A percentile compares a stretch with the other conserved stretches of the same genome.
These are phyloP conservation scores for Magnusiomyces tetraspermus DNA, from an alignment of 1,139 yeast species.

Conservation along the genomic window DNA sequence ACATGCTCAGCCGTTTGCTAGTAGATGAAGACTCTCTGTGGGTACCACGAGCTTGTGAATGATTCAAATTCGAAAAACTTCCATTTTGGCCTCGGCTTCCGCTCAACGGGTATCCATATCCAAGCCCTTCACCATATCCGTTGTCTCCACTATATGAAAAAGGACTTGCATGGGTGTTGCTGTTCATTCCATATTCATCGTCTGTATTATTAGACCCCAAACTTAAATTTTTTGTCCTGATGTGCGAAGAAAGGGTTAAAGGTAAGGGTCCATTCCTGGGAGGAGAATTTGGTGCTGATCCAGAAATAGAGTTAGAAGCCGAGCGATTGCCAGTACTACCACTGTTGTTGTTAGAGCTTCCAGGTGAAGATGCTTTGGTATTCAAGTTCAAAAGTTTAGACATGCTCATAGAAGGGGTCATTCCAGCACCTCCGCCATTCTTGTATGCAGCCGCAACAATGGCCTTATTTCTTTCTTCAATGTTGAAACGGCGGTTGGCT, in stretches of 20 bases:
- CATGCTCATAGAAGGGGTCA: not conserved
- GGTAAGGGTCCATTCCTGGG: slow-evolving; percentile 4
- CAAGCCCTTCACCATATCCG: not conserved
- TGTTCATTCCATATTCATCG: not conserved
- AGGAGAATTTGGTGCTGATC: not conserved
- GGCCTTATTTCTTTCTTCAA: slow-evolving; percentile 28
- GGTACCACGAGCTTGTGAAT: not conserved
- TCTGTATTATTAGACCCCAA: not conserved
- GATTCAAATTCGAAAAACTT: not conserved
- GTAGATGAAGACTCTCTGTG: not conserved
- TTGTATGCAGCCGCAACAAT: slow-evolving; percentile 16
- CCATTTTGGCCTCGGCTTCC: not conserved
- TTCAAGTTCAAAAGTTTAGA: not conserved
- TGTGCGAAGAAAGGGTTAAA: not conserved
- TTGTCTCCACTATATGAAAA: not conserved
- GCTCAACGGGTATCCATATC: not conserved
- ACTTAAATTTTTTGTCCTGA: not conserved
- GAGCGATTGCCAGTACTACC: not conserved
- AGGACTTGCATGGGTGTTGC: not conserved
- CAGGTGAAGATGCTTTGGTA: not conserved
- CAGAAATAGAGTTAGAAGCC: not conserved
- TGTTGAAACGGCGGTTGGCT: slow-evolving; percentile 24
- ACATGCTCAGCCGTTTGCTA: not conserved
- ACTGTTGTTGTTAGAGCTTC: not conserved
- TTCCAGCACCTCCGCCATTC: not conserved